Base-by-base conservation (phyloP, 495 filamentous ascomycete genomes). In the Glutinoglossum americanum region DNA sequence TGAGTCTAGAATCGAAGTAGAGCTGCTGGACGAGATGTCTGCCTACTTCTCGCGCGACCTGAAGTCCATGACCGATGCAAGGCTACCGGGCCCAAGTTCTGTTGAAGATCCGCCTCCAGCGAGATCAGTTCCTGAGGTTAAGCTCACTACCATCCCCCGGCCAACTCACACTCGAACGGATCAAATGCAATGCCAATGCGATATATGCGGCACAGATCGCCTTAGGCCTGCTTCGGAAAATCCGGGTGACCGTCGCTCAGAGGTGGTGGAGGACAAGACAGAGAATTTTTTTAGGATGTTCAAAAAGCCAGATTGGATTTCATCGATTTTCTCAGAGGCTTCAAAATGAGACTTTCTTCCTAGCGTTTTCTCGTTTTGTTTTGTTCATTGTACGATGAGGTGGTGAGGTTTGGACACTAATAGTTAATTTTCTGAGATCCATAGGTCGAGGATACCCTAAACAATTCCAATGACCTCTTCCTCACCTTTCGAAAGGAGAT, bases 401-500 rank as follows among this genome's bases (percentile, higher is more conserved):
- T 53, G 28, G 41, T 21, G 19, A 45, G 37, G 41, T 33, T n/a
- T 56, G 54, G 17, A 56, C 7, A 33, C 32, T 56, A 26, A 56
- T 56, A 39, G 32, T 39, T 54, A 32, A 45, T 37, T 58, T n/a
- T 55, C 51, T 61, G 62, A 58, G 61, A 61, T 59, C 25, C 41
- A 61, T 70, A 97, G 90, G 92, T 98, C 61, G 92, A 98, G 76
- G 93, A 98, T 69, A 97, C 92, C 3, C 75, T 98, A 21, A 98
- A 98, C 69, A 97, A 96, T 68, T 93, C 85, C 69, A 98, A 98
- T 74, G 92, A 97, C 67, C 78, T 98, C 54, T 98, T 97, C 68
- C 75, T 96, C 49, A 97, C 92, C 0, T 98, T 98, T 71, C 82
- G 92, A 35, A 97, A 95, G 71, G 92, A 98, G 70, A 97, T 98